Evolutionary conservation across 192 early-diverging fungal genomes (phyloP).

Genomic region (Spizellomyces punctatus): DNA sequence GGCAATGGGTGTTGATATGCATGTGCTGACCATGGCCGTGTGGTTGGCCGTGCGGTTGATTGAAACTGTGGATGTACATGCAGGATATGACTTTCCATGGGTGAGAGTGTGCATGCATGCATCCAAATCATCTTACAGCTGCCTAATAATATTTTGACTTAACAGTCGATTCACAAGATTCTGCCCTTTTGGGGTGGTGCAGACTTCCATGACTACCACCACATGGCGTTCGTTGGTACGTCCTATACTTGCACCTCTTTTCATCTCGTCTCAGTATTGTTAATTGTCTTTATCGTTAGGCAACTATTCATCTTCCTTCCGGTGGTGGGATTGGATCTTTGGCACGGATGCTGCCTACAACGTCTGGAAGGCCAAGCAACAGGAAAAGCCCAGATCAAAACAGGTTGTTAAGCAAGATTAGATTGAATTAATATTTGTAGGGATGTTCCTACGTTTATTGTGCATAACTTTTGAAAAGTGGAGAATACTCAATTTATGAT

Average conservation of each 20-base stretch:
- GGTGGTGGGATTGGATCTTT: conserved; percentile 31
- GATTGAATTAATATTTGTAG: too few relatives aligned
- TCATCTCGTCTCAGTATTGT: not conserved
- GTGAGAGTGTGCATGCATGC: conserved; percentile 68
- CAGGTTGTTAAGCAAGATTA: too few relatives aligned
- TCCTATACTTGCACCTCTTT: not conserved
- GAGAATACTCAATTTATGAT: too few relatives aligned
- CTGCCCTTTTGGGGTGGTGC: conserved; percentile 31
- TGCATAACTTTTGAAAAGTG: too few relatives aligned
- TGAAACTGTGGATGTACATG: conserved; percentile 93
- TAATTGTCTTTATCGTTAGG: not conserved
- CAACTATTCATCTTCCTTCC: conserved; percentile 35
- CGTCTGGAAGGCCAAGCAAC: conserved; percentile 26
- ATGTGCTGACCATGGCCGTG: conserved; percentile 79
- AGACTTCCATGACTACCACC: conserved; percentile 94
- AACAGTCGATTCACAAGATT: conserved; percentile 24
- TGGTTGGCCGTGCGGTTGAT: conserved; percentile 86
- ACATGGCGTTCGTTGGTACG: conserved; percentile 56
- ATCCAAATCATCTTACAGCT: not conserved
- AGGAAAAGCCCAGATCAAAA: not conserved
- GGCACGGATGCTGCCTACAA: conserved; percentile 28
- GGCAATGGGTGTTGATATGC: conserved; percentile 50
- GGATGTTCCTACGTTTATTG: too few relatives aligned
- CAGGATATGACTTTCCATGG: conserved; percentile 97
- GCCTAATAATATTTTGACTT: not conserved